phyloP scores from a whole-genome alignment of 345 rosid species.

The Dipteronia dyeriana region DNA sequence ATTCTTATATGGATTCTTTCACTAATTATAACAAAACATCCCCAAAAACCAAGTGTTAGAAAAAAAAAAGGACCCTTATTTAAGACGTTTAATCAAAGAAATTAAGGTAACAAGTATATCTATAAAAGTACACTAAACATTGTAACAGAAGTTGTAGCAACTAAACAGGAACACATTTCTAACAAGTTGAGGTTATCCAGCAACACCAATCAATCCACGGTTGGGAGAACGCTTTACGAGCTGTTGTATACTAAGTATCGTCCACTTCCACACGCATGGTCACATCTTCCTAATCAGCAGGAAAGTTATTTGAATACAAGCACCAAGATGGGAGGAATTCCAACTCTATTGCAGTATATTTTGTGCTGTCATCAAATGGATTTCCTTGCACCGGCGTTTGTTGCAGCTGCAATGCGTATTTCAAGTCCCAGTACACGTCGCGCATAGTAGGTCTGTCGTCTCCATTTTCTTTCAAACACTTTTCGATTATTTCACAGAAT shows the following conservation, averaged over 20 bases:
- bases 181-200: not conserved
- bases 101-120: not conserved
- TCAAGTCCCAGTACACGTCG: slow-evolving; percentile 64
- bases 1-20: too few species aligned
- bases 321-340: not conserved
- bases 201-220: not conserved
- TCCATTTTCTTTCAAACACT: slow-evolving; percentile 57
- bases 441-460: slow-evolving; percentile 57
- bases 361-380: slow-evolving; percentile 22
- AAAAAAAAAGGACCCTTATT: too few species aligned
- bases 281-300: not conserved
- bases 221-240: not conserved
- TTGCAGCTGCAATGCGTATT: slow-evolving; percentile 41
- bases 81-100: not conserved
- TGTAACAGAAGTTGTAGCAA: not conserved
- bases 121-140: not conserved
- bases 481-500: slow-evolving; percentile 48
- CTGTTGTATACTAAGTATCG: not conserved
- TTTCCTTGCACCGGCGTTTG: slow-evolving; percentile 6
- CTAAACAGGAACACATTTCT: not conserved
- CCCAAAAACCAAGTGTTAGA: not conserved
- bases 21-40: too few species aligned
- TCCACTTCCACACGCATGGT: not conserved
- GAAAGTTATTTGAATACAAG: not conserved
- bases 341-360: not conserved